A percentile compares a stretch with the other conserved stretches of the same genome.
Conservation (phyloP, 2,329 filamentous ascomycete species). For the Sclerotiophoma versabilis region DNA sequence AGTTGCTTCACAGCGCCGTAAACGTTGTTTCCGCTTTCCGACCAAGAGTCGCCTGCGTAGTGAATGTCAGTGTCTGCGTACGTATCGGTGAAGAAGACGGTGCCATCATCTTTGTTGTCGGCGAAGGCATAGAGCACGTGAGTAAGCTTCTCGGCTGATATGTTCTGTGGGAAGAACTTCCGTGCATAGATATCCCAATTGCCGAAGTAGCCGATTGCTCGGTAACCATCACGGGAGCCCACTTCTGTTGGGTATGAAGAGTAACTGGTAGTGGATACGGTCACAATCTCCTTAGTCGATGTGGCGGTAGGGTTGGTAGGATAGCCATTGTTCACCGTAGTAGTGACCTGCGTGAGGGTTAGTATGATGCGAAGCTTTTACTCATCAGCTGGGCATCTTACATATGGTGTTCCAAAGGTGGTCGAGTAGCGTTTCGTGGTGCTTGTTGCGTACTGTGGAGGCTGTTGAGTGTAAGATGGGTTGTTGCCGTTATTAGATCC, state of each 20-base stretch:
- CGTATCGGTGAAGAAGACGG: conserved; percentile 57
- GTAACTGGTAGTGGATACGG: neutral
- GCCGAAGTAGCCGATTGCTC: conserved; percentile 70
- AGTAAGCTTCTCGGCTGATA: conserved; percentile 81
- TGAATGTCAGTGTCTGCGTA: conserved; percentile 64
- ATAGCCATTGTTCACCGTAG: neutral
- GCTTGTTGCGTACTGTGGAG: conserved; percentile 3
- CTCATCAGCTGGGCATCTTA: neutral
- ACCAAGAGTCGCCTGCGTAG: conserved; percentile 66
- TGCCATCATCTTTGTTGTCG: conserved; percentile 81
- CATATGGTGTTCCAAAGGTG: conserved; percentile 12
- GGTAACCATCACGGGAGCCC: conserved; percentile 18
- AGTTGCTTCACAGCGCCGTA: conserved; percentile 83
- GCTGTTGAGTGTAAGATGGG: neutral
- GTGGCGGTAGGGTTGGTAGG: neutral
- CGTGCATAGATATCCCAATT: conserved; percentile 88
- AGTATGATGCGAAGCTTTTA: neutral
- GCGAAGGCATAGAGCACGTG: conserved; percentile 93
- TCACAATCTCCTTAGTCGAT: neutral
- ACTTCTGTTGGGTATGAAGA: conserved; percentile 3
- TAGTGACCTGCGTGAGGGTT: neutral
- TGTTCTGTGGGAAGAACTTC: conserved; percentile 83
- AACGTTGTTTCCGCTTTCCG: conserved; percentile 70
- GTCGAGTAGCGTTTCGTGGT: conserved; percentile 2
- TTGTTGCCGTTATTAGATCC: neutral